Evolutionary conservation across 2,329 filamentous ascomycete genomes (phyloP), one percentile per base, ranked within the genome.

Genomic region (Microdochium nivale): DNA sequence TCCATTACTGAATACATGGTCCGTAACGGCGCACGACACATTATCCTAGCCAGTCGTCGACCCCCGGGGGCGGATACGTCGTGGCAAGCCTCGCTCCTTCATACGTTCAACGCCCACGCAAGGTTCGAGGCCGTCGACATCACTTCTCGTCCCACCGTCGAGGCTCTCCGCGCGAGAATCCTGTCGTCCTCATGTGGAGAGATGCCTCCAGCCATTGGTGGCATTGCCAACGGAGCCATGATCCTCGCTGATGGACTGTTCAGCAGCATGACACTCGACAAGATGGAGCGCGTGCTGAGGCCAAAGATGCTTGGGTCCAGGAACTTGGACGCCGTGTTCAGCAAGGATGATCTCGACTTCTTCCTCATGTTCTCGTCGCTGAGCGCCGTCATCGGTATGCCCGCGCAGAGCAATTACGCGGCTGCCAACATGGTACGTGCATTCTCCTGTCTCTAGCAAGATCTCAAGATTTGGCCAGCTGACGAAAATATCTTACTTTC

Each of bases 161-260:
- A 33, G 2, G n/a, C n/a, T 51, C 51, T 0, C 61, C 73, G 24
- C 64, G 60, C 43, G 5, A 35, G 0, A 55, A 51, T 1, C 49
- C n/a, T n/a, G n/a, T n/a, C n/a, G n/a, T n/a, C n/a, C n/a, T n/a
- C n/a, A n/a, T 69, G 0, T 5, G 13, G 10, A 5, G 16, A 21
- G 56, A 30, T 21, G n/a, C 24, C 65, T 55, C 66, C 68, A 0
- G 61, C 61, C 0, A 61, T 72, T 0, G 71, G 60, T 2, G 72
- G 71, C 16, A 55, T 75, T 5, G 62, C 71, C 52, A 73, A 74
- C 54, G 72, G 70, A 7, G 70, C 71, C 50, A 75, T 74, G 71
- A 66, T 75, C 2, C 65, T 74, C 3, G 69, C 73, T 3, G 72
- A 74, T 54, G 60, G 65, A 7, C 62, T 72, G 16, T 73, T 74